These are phyloP conservation scores for Metarhizium guizhouense DNA, from an alignment of 2,329 filamentous ascomycete species.

Conservation along the genomic window DNA sequence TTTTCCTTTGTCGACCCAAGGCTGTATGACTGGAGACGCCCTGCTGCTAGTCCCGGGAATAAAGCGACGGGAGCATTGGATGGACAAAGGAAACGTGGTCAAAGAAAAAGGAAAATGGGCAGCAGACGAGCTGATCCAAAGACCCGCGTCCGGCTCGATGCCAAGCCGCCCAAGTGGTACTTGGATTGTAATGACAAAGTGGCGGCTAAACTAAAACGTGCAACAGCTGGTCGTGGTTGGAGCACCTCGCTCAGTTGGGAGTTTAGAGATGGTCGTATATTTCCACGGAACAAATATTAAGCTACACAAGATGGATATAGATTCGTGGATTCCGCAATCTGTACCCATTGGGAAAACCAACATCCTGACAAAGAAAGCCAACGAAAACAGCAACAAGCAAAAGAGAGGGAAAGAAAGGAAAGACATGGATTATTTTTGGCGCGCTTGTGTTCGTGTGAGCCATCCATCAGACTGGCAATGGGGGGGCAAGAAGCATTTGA, in stretches of 20 bases:
- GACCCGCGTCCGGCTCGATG: not conserved
- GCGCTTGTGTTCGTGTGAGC: no score
- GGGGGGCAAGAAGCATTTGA: no score
- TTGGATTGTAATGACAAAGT: not conserved
- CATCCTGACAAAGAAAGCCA: no score
- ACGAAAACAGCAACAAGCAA: no score
- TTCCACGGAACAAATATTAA: not conserved
- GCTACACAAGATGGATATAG: no score
- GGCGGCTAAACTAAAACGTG: not conserved
- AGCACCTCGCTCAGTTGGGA: not conserved
- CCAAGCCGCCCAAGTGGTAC: not conserved
- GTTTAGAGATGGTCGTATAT: not conserved
- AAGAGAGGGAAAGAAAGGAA: no score
- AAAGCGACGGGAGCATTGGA: not conserved
- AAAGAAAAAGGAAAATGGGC: not conserved
- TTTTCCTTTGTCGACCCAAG: not conserved
- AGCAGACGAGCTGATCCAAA: not conserved
- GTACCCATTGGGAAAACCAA: no score
- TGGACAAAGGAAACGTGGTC: not conserved
- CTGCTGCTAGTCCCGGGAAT: not conserved
- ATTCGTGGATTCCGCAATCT: no score
- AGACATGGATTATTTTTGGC: no score
- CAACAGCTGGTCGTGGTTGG: not conserved
- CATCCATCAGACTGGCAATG: no score
- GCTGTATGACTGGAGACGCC: not conserved